Evolutionary conservation across 495 filamentous ascomycete genomes (phyloP), one percentile per base, ranked within the genome.

Genomic region (Amphirosellinia nigrospora): DNA sequence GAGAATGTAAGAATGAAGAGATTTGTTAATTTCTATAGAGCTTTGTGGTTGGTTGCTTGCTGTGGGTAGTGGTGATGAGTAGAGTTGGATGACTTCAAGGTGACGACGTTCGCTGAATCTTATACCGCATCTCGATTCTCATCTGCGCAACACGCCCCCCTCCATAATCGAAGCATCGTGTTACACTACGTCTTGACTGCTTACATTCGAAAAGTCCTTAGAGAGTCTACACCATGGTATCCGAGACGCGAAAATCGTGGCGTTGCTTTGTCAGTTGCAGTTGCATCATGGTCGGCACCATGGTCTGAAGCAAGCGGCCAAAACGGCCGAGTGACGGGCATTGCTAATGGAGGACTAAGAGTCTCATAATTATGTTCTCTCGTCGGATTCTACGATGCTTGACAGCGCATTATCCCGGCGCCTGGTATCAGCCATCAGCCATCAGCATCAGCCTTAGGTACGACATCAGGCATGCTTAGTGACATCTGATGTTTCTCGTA

Each of bases 231-330:
- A 39, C 13, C 19, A 39, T n/a, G n/a, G n/a, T n/a, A 16, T 39
- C 38, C 60, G 39, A 45, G 60, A 16, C 16, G 23, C 60, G 39
- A 45, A 45, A 38, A 11, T 13, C 11, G 36, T 46, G 21, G 60
- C 5, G 28, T 8, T 43, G 61, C 23, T 64, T 64, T 64, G 61
- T 64, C 61, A 64, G 30, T 64, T 50, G n/a, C n/a, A n/a, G n/a
- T n/a, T n/a, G n/a, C n/a, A n/a, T n/a, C n/a, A n/a, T n/a, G n/a
- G n/a, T n/a, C n/a, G n/a, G n/a, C n/a, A n/a, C n/a, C n/a, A n/a
- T n/a, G n/a, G n/a, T n/a, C n/a, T n/a, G n/a, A n/a, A n/a, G n/a
- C 43, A 64, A 36, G 61, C 28, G 16, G 3, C 43, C 6, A 64
- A 36, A 16, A 34, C 30, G 43, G 43, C 61, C 41, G 23, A 32